These are phyloP conservation scores for Rhytidiadelphus loreus DNA, from an alignment of 225 moss, liverwort and hornwort genomes.

Conservation along the genomic window DNA sequence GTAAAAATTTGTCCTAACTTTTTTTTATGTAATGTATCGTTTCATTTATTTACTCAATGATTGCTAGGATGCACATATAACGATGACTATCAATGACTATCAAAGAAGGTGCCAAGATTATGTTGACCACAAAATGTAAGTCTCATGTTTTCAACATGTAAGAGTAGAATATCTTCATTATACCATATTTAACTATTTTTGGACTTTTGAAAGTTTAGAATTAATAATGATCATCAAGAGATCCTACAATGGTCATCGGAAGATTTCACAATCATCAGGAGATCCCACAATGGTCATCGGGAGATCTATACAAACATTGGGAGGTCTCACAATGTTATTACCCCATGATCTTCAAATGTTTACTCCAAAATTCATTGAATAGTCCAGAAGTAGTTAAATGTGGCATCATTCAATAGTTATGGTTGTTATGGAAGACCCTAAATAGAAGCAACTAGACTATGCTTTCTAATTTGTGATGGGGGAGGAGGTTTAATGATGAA, in stretches of 20 bases:
- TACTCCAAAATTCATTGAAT: no score
- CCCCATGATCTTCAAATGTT: no score
- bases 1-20: neutral
- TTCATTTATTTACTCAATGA: neutral
- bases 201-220: no score
- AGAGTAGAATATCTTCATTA: no score
- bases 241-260: no score
- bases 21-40: neutral
- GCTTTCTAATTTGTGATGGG: neutral
- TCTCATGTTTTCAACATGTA: neutral
- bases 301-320: no score
- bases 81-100: neutral
- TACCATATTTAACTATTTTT: no score
- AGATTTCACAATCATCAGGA: no score
- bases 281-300: no score
- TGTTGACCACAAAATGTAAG: neutral
- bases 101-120: neutral
- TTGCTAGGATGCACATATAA: neutral
- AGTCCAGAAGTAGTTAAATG: no score
- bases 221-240: no score
- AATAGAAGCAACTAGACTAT: accelerated
- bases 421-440: neutral
- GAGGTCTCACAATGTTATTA: no score
- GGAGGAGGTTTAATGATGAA: neutral
- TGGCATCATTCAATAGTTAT: neutral